Evolutionary conservation across 768 basidiomycete species (phyloP), one percentile per base, ranked within the genome.

Genomic region (Boletales sp.): DNA sequence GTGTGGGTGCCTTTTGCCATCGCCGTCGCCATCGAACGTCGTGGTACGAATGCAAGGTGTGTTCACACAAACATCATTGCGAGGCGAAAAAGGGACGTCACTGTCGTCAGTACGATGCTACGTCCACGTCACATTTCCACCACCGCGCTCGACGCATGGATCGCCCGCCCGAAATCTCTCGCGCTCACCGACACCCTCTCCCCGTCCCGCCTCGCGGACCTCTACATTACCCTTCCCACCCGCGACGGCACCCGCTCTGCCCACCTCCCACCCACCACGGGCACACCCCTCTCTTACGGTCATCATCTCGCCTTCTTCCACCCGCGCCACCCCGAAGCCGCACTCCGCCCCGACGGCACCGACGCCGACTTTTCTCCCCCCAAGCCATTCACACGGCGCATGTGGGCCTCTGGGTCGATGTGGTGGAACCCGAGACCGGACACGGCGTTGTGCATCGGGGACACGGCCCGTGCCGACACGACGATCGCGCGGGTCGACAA

Each of bases 221-320:
- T 87, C 37, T 84, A 78, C 59, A 71, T 82, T 55, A 86, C 86
- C 21, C 72, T 87, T n/a, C 84, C 86, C 3, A 86, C 86, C 6
- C 81, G 85, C 57, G 83, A 86, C 56, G 83, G 83, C 11, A 74
- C 75, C 6, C 69, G 70, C 1, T 24, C 69, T 68, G n/a, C 52
- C 65, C 79, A 71, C 55, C 51, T 60, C 15, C 66, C 68, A 17
- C 83, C 83, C 40, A 53, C 61, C 40, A 56, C 57, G 2, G 72
- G 75, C 7, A 54, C 70, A 2, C 69, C 75, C 3, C 68, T 88
- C 27, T 74, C 71, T 7, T 80, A 76, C 52, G 87, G 86, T 6
- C 84, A 87, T 58, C 84, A 87, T 56, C 75, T 90, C 19, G 82
- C 74, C 12, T 89, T 88, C 72, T 90, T 90, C 68, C 84, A 87